These are phyloP conservation scores for Usnea hakonensis DNA, from an alignment of 495 filamentous ascomycete species.

Conservation along the genomic window DNA sequence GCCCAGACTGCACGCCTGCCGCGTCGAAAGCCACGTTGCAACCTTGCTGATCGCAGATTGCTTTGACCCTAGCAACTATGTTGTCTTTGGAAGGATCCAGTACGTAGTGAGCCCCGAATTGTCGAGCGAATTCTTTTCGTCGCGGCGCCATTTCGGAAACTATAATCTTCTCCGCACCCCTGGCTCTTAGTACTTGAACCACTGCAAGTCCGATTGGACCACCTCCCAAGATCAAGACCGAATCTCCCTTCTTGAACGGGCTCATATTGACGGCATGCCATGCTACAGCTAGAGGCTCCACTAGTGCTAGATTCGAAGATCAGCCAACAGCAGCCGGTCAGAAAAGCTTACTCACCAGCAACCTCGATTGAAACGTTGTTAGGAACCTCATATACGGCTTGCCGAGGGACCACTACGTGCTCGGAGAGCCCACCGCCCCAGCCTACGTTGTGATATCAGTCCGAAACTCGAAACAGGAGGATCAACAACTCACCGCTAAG, in stretches of 20 bases:
- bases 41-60: conserved; percentile 42
- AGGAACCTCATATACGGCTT: conserved; percentile 38
- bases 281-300: conserved; percentile 56
- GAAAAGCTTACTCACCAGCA: conserved; percentile 32
- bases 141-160: conserved; percentile 45
- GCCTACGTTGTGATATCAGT: conserved; percentile 25
- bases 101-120: conserved; percentile 48
- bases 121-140: conserved; percentile 42
- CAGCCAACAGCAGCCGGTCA: background rate
- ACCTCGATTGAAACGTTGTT: conserved; percentile 44
- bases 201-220: conserved; percentile 58
- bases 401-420: conserved; percentile 43
- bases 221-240: conserved; percentile 49
- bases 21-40: conserved; percentile 51
- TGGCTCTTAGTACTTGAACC: conserved; percentile 48
- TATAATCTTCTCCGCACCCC: conserved; percentile 45
- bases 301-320: conserved; percentile 33
- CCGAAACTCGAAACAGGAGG: background rate
- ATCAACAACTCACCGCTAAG: conserved; percentile 37
- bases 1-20: conserved; percentile 46
- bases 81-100: conserved; percentile 49
- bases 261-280: conserved; percentile 58
- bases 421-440: conserved; percentile 54
- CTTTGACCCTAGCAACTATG: conserved; percentile 37
- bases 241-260: conserved; percentile 42